These are phyloP conservation scores for Rhizophagus sp. DNA, from an alignment of 192 early-diverging fungal species.

Conservation along the genomic window DNA sequence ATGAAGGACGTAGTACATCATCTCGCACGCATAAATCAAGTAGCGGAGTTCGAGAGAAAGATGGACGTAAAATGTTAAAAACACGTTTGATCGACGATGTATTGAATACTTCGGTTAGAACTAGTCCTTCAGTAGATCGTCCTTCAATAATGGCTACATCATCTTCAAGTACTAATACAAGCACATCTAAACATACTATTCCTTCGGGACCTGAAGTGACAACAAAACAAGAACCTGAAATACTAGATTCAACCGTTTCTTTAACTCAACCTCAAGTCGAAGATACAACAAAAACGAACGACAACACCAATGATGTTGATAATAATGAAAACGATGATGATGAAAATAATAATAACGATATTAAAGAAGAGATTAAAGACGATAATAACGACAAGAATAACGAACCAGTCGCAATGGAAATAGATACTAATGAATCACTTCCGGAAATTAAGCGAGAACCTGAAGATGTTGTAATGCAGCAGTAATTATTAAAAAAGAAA, in stretches of 20 bases:
- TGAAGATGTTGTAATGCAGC: slow-evolving; percentile 1
- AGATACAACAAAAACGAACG: background rate
- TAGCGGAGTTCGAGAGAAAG: background rate
- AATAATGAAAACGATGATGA: background rate
- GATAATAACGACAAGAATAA: background rate
- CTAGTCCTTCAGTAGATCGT: background rate
- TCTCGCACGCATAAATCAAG: background rate
- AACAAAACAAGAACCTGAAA: background rate
- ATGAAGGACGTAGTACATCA: background rate
- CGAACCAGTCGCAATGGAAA: background rate
- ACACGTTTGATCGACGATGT: background rate
- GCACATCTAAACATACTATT: background rate
- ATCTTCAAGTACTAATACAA: background rate
- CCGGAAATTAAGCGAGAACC: background rate
- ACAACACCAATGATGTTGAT: background rate
- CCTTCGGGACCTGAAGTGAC: background rate
- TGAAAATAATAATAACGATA: background rate
- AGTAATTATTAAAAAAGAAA: background rate
- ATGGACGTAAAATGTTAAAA: background rate
- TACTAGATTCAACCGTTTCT: background rate
- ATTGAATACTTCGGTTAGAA: background rate
- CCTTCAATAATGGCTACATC: slow-evolving; percentile 10
- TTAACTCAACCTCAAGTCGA: background rate
- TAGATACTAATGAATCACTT: background rate
- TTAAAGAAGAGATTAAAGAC: background rate